Base-by-base conservation (phyloP, 768 basidiomycete species). In the Pulveroboletus sp. region DNA sequence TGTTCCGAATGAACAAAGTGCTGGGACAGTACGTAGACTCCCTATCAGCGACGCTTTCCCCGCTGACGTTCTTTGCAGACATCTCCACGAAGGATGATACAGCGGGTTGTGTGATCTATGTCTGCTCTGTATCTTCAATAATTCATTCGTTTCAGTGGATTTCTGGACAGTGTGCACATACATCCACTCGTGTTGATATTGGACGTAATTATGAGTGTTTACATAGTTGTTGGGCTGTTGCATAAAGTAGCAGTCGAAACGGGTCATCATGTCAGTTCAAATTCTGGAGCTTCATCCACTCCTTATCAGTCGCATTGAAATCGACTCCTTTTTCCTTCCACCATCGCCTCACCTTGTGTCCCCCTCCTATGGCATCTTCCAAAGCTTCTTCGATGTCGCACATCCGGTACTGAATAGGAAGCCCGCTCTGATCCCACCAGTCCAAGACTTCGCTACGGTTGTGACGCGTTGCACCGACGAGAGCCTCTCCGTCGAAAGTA, bases 1-100 rank as follows among this genome's bases (percentile, higher is more conserved):
- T 94, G 91, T 94, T 95, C 72, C 82, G 76, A 56, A 95, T 95
- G 93, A 95, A 94, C 76, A 92, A 94, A 69, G 77, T 86, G 23
- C 72, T 95, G 48, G 87, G 87, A 63, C 74, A 84, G 87, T 92
- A 47, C 50, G 80, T 71, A 10, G 5, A 4, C 13, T 19, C 23
- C 9, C 6, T 19, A 14, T 34, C 20, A 10, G 23, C 24, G 27
- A 37, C 6, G 14, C 38, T 38, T 6, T 17, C 40, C 7, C 16
- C 9, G 21, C 50, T 57, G 11, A 56, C 39, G 8, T 12, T 38
- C 20, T 39, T 40, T 14, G 14, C 33, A 69, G 68, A 45, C 67
- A 69, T 51, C 58, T 69, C 46, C 69, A 69, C 40, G 65, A 67
- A 23, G 60, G 50, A 39, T 65, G 45, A 53, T 39, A 19, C 12